These are phyloP conservation scores for Xylaria sp. DNA, from an alignment of 2,329 filamentous ascomycete species.

Conservation along the genomic window DNA sequence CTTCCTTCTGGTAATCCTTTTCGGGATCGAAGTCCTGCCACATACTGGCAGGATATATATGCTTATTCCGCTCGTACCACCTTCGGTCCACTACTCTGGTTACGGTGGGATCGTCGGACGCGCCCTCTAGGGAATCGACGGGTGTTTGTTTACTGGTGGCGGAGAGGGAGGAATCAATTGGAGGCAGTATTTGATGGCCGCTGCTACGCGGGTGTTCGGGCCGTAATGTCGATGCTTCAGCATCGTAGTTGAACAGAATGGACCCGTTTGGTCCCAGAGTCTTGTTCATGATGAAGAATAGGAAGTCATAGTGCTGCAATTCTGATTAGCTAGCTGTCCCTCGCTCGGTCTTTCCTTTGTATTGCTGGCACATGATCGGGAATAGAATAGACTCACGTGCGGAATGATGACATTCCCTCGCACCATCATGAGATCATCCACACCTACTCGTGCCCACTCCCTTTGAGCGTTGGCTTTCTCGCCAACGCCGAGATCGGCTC, in stretches of 20 bases:
- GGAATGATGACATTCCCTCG: constrained; percentile 91
- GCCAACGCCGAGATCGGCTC: constrained; percentile 82
- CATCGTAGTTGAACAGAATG: constrained; percentile 80
- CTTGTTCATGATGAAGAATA: constrained; percentile 95
- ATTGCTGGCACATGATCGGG: not conserved
- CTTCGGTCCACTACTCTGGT: constrained; percentile 96
- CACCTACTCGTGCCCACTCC: constrained; percentile 92
- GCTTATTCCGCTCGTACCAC: constrained; percentile 98
- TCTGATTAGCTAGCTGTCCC: constrained; percentile 39
- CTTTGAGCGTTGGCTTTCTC: constrained; percentile 74
- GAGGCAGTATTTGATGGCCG: constrained; percentile 45
- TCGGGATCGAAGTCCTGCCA: constrained; percentile 96
- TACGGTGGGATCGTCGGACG: constrained; percentile 77
- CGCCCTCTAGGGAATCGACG: constrained; percentile 75
- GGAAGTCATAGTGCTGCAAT: constrained; percentile 90
- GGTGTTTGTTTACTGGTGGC: constrained; percentile 56
- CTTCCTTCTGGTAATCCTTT: constrained; percentile 81
- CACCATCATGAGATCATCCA: constrained; percentile 95
- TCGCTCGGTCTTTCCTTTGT: constrained; percentile 17
- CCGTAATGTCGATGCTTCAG: constrained; percentile 56
- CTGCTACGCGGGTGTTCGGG: constrained; percentile 35
- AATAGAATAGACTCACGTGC: constrained; percentile 72
- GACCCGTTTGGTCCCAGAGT: constrained; percentile 77
- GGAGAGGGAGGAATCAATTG: constrained; percentile 54
- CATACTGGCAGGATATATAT: constrained; percentile 94